Evolutionary conservation across 495 filamentous ascomycete genomes (phyloP).

Genomic region (Xylaria nigripes): DNA sequence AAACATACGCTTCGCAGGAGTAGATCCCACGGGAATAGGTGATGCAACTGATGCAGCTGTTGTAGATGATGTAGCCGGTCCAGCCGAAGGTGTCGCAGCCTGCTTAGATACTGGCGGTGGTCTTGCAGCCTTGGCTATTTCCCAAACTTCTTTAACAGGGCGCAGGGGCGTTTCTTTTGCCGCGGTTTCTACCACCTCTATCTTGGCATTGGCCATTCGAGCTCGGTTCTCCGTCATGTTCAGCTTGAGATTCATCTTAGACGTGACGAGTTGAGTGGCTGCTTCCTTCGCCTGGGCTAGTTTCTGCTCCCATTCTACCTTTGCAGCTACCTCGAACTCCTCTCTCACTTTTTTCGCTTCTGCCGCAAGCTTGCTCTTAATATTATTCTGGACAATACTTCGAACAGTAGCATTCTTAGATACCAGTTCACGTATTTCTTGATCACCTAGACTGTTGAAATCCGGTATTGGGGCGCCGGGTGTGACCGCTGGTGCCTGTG

Average conservation of each 20-base stretch:
- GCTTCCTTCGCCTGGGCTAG: conserved; percentile 43
- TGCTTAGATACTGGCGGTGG: conserved; percentile 40
- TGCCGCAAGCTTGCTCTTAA: conserved; percentile 48
- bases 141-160: conserved; percentile 79
- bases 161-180: conserved; percentile 74
- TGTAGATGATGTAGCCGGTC: conserved; percentile 14
- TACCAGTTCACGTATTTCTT: conserved; percentile 57
- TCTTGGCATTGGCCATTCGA: conserved; percentile 56
- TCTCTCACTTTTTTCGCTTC: conserved; percentile 52
- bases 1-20: conserved; percentile 23
- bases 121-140: conserved; percentile 63
- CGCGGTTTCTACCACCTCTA: conserved; percentile 69
- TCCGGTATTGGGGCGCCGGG: conserved; percentile 29
- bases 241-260: conserved; percentile 60
- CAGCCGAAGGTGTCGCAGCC: conserved; percentile 22
- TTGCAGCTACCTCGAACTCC: conserved; percentile 36
- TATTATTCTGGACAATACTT: conserved; percentile 58
- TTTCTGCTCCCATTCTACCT: conserved; percentile 43
- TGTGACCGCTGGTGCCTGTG: conserved; percentile 20
- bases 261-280: conserved; percentile 48
- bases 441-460: conserved; percentile 42
- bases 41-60: conserved; percentile 18
- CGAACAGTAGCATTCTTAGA: conserved; percentile 56
- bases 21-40: neutral
- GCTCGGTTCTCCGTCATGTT: conserved; percentile 72